These are phyloP conservation scores for Candida nanaspora DNA, from an alignment of 805 yeast genomes.

Conservation along the genomic window DNA sequence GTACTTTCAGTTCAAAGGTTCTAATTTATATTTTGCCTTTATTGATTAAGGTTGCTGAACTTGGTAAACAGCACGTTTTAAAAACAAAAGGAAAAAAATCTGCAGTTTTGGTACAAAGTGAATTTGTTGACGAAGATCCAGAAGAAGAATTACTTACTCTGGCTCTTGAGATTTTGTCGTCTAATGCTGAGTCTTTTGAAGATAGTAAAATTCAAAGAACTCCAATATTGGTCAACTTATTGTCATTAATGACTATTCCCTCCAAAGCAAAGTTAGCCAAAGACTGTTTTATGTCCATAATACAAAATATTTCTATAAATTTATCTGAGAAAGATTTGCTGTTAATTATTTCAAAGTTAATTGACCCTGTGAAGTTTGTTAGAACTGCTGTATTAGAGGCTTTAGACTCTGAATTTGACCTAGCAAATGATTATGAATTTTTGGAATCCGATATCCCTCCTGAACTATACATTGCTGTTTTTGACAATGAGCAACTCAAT, in stretches of 20 bases:
- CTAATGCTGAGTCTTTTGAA: conserved; percentile 62
- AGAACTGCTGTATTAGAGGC: conserved; percentile 76
- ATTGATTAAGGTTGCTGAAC: conserved; percentile 56
- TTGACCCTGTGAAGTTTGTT: conserved; percentile 63
- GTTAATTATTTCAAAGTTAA: conserved; percentile 46
- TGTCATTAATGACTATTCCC: conserved; percentile 65
- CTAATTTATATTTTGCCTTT: conserved; percentile 73
- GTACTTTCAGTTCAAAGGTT: conserved; percentile 59
- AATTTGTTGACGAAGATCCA: conserved; percentile 74
- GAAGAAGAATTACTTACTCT: conserved; percentile 81
- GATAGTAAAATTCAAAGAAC: conserved; percentile 64
- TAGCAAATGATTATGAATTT: conserved; percentile 31
- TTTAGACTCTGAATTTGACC: conserved; percentile 74
- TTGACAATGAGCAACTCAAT: conserved; percentile 60
- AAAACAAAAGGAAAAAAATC: conserved; percentile 43
- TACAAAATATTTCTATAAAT: conserved; percentile 68
- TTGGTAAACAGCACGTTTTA: conserved; percentile 52
- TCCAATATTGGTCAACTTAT: conserved; percentile 51
- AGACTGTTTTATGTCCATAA: conserved; percentile 72
- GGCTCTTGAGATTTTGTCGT: conserved; percentile 66
- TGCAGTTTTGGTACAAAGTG: conserved; percentile 42
- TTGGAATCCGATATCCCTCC: conserved; percentile 32
- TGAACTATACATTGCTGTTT: conserved; percentile 73
- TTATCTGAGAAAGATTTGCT: conserved; percentile 50
- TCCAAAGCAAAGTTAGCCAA: conserved; percentile 75